Evolutionary conservation across 1,139 yeast genomes (phyloP), one percentile per base, ranked within the genome.

Genomic region (Magnusiomyces clavatus): DNA sequence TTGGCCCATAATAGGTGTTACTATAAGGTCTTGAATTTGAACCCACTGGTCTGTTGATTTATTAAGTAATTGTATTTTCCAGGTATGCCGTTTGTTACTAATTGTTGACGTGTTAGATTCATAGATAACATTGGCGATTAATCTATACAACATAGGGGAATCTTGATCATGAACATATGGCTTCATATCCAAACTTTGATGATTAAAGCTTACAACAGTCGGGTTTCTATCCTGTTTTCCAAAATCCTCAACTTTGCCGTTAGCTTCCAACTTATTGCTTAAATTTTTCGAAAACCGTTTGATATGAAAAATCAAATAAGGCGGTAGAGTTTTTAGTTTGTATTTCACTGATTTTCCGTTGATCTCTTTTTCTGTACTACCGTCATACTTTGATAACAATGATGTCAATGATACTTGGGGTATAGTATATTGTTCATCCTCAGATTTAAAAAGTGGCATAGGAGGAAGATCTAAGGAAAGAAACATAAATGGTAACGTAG

Each of bases 141-240:
- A 65, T 48, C 66, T 69, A 64, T 82, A 86, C 3, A 63, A 57
- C 0, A 60, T 47, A 2, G 67, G 60, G 1, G 42, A 6, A 4
- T 43, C 36, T 6, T 17, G 29, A 44, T 46, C 20, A 51, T 58
- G 49, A 53, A 64, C 29, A 65, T 60, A 69, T 0, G 73, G 69
- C 0, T 71, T 50, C 70, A 77, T 64, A 54, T 77, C 76, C 46
- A 78, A 60, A 2, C 68, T 58, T 16, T 65, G 68, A 1, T 75
- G 68, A 4, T 83, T 78, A 61, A 79, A 84, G 48, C 77, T 81
- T 2, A 86, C 86, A 35, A 85, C 77, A 0, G 86, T 82, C 41
- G 80, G 80, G 60, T 82, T 84, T 48, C 80, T 70, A 4, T 24
- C 31, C 8, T 24, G 31, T 24, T 24, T 24, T 24, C 31, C 31